These are phyloP conservation scores for Globisporangium nodosum DNA, from an alignment of 352 stramenopile species.

Conservation along the genomic window DNA sequence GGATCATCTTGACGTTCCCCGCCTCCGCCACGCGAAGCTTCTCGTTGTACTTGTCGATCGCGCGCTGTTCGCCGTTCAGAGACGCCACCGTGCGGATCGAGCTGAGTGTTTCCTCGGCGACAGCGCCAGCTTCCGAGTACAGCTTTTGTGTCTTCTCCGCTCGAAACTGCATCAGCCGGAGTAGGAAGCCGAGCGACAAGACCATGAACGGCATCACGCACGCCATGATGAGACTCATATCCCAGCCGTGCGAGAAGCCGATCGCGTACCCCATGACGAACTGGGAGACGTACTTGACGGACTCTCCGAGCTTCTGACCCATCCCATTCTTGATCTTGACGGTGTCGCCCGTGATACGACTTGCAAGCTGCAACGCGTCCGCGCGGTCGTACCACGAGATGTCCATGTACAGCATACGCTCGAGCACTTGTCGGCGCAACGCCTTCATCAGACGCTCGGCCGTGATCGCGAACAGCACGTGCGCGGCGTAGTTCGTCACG, in stretches of 20 bases:
- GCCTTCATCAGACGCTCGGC: slow-evolving; percentile 22
- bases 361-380: slow-evolving; percentile 14
- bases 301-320: slow-evolving; percentile 16
- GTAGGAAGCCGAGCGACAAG: slow-evolving; percentile 14
- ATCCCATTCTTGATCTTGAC: slow-evolving; percentile 28
- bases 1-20: slow-evolving; percentile 16
- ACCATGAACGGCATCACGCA: slow-evolving; percentile 22
- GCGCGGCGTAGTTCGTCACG: slow-evolving; percentile 11
- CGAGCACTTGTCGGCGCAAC: slow-evolving; percentile 10
- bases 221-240: slow-evolving; percentile 21
- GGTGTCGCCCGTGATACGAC: slow-evolving; percentile 19
- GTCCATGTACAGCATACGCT: slow-evolving; percentile 22
- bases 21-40: slow-evolving; percentile 49
- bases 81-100: slow-evolving; percentile 24
- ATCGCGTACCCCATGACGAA: slow-evolving; percentile 15
- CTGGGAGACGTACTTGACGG: background rate
- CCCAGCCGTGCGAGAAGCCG: slow-evolving; percentile 22
- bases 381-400: slow-evolving; percentile 22
- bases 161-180: slow-evolving; percentile 10
- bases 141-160: slow-evolving; percentile 11
- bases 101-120: slow-evolving; percentile 24
- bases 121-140: slow-evolving; percentile 20
- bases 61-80: slow-evolving; percentile 14
- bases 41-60: slow-evolving; percentile 17
- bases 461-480: slow-evolving; percentile 9